Conservation (phyloP, 2,329 filamentous ascomycete genomes). For the Aspergillus niger region DNA sequence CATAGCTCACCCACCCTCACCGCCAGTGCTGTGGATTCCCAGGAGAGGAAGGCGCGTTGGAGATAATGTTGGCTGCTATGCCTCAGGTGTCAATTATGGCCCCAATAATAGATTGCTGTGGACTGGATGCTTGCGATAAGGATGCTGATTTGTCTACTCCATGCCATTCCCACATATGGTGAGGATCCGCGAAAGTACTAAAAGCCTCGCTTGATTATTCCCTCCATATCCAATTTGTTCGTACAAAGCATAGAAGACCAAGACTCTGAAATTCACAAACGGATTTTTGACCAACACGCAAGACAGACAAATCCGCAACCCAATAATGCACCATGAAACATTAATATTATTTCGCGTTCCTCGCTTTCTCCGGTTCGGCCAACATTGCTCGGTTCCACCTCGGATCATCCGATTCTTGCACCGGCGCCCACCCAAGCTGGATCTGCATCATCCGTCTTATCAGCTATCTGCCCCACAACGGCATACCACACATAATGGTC, state of each 20-base stretch:
- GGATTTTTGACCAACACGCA: too few species aligned
- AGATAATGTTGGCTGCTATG: not conserved
- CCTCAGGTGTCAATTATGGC: not conserved
- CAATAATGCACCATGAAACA: too few species aligned
- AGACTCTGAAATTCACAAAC: too few species aligned
- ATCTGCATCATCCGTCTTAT: constrained; percentile 11
- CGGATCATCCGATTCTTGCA: constrained; percentile 23
- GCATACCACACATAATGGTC: too few species aligned
- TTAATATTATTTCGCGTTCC: constrained; percentile 11
- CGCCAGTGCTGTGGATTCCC: not conserved
- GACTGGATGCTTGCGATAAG: not conserved
- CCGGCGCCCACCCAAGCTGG: constrained; percentile 25
- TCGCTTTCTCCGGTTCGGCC: constrained; percentile 20
- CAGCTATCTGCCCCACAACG: too few species aligned
- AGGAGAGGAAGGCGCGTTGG: not conserved
- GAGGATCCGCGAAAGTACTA: too few species aligned
- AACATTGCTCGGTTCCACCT: constrained; percentile 24
- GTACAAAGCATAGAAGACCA: too few species aligned
- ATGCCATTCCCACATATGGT: too few species aligned
- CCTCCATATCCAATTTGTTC: too few species aligned
- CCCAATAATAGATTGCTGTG: not conserved
- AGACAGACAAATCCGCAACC: too few species aligned
- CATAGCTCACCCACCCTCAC: not conserved
- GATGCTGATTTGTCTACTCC: not conserved
- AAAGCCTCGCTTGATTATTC: too few species aligned